Base-by-base conservation (phyloP, 768 basidiomycete genomes). In the Tylopilus cervinicoccineus region DNA sequence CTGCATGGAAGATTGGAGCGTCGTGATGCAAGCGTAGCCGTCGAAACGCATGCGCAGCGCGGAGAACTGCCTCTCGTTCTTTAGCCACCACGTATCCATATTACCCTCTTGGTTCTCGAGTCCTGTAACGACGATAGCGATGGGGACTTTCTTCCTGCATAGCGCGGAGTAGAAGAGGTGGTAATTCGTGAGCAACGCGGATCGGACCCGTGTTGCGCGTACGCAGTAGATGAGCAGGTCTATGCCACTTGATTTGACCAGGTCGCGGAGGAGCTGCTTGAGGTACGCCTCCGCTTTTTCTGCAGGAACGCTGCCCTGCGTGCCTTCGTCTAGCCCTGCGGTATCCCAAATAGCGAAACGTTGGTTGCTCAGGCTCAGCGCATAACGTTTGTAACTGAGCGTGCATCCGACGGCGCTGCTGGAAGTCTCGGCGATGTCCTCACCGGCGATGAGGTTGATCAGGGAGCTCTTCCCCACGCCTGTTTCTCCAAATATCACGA, bases 21-120 rank as follows among this genome's bases (percentile, higher is more conserved):
- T 67, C 12, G 71, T 73, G 47, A 75, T 62, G 51, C 74, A 75
- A 10, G 70, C 72, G 20, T 70, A 60, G 11, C 54, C 65, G 19
- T 62, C 51, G 6, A 72, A 72, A 22, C 48, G 37, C 58, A 75
- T 74, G 10, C 55, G 55, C 31, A 66, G 50, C 10, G 38, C 42
- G 22, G 52, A 59, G 44, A 76, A 50, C 37, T 45, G 49, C 26
- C 27, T 60, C 48, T 47, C 68, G 70, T 56, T 57, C 27, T 27
- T 22, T 37, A 49, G 14, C 69, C 66, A 68, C 66, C 67, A 68
- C 1, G 44, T 42, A 7, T 65, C 62, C 66, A 70, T 68, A 19
- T 44, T 34, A 3, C 45, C 51, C 3, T 55, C 57, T 17, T 67
- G 59, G 23, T 69, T 55, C 54, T 73, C 74, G 3, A 75, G 62